A percentile compares a stretch with the other conserved stretches of the same genome.
Conservation (phyloP, 2,329 filamentous ascomycete species). For the Alternaria infectoria region DNA sequence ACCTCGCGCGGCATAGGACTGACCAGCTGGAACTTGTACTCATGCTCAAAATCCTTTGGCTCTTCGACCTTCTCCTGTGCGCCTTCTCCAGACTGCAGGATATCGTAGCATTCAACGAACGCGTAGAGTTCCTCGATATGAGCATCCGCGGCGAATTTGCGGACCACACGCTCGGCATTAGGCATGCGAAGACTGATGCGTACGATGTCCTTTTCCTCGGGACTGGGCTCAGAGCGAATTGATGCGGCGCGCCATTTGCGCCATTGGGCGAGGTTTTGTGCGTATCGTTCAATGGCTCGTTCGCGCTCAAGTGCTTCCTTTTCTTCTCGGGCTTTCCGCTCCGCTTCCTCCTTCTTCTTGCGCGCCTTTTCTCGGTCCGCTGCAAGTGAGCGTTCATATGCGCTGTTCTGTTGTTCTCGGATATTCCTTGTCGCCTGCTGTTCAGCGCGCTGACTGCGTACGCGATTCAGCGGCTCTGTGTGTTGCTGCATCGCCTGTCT, state of each 20-base stretch:
- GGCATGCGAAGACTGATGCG: constrained; percentile 69
- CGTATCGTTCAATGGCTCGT: constrained; percentile 64
- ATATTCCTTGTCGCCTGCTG: constrained; percentile 82
- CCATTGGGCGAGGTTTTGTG: constrained; percentile 72
- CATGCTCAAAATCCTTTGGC: constrained; percentile 76
- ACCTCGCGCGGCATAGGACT: constrained; percentile 84
- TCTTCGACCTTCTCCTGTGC: constrained; percentile 49
- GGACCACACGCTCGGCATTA: constrained; percentile 75
- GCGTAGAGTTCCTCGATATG: constrained; percentile 90
- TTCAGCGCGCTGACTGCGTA: constrained; percentile 77
- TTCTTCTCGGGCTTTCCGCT: constrained; percentile 65
- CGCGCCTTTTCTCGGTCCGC: constrained; percentile 84
- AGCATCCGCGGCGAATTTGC: constrained; percentile 73
- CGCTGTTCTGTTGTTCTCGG: constrained; percentile 87
- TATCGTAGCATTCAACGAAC: constrained; percentile 89
- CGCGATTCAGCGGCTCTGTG: constrained; percentile 73
- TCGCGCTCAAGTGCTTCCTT: constrained; percentile 70
- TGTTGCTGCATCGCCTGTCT: constrained; percentile 76
- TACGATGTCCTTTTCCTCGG: constrained; percentile 71
- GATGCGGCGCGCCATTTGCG: constrained; percentile 75
- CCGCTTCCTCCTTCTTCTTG: constrained; percentile 76
- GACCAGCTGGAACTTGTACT: constrained; percentile 84
- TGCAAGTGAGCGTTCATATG: constrained; percentile 90
- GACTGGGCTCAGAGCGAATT: constrained; percentile 71
- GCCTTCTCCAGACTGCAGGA: constrained; percentile 57